phyloP scores from a whole-genome alignment of 2,329 filamentous ascomycete genomes.

The Fusarium sp. region DNA sequence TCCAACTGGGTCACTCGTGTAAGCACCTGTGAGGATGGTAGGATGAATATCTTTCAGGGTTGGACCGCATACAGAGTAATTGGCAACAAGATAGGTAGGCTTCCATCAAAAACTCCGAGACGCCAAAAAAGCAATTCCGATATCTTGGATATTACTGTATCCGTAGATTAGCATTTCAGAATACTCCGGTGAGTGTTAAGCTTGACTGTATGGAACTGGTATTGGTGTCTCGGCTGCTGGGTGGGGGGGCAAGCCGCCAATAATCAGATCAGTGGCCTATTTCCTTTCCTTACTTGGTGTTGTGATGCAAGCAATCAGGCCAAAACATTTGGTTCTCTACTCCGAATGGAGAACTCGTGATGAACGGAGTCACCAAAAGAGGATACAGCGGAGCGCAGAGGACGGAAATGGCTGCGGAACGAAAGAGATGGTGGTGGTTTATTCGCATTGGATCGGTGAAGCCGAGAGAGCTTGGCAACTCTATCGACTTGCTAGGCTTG shows the following conservation, averaged over 20 bases:
- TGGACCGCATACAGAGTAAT: background rate
- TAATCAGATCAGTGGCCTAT: background rate
- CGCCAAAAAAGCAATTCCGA: constrained; percentile 7
- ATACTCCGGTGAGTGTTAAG: constrained; percentile 7
- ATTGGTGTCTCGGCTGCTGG: constrained; percentile 5
- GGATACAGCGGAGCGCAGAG: constrained; percentile 31
- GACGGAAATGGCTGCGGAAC: constrained; percentile 33
- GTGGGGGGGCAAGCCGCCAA: background rate
- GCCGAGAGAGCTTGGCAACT: constrained; percentile 45
- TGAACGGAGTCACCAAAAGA: constrained; percentile 36
- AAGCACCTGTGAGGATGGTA: constrained; percentile 6
- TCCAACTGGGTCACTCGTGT: constrained; percentile 25
- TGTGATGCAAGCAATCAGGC: constrained; percentile 23
- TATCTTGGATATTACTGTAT: constrained; percentile 14
- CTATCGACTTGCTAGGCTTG: constrained; percentile 32
- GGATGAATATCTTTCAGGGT: background rate
- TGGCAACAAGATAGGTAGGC: background rate
- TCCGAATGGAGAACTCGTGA: constrained; percentile 27
- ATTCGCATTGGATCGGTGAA: constrained; percentile 46
- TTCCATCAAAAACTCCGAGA: constrained; percentile 6
- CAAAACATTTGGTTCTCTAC: constrained; percentile 6
- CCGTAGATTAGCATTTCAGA: background rate
- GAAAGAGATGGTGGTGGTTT: constrained; percentile 23
- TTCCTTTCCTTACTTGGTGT: constrained; percentile 3
- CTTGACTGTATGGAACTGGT: background rate